A percentile compares a stretch with the other conserved stretches of the same genome.
phyloP scores from a whole-genome alignment of 2,329 filamentous ascomycete genomes.

The Talaromyces funiculosus region DNA sequence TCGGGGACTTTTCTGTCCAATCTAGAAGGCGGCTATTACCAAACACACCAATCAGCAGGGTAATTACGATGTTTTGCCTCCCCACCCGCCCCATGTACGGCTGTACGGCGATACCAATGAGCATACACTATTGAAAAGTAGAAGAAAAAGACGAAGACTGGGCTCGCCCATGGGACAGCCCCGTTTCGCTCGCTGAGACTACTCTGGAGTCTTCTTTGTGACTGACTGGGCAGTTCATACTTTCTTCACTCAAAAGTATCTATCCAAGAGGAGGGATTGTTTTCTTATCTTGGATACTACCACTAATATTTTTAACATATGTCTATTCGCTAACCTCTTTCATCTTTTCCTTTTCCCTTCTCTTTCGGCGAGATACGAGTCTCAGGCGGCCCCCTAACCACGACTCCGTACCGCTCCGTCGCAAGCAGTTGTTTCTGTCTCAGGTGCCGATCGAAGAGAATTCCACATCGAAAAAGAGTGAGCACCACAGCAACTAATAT shows the following conservation, averaged over 20 bases:
- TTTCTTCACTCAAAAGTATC: background rate
- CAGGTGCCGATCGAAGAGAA: background rate
- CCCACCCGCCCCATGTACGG: background rate
- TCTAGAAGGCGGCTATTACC: background rate
- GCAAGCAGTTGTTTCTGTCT: background rate
- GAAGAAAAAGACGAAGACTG: background rate
- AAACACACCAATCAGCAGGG: background rate
- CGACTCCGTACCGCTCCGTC: background rate
- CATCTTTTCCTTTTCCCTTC: background rate
- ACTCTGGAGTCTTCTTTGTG: background rate
- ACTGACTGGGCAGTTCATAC: background rate
- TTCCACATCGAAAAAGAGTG: background rate
- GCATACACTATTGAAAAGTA: background rate
- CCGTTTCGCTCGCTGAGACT: background rate
- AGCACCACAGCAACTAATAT: background rate
- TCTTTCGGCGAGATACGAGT: background rate
- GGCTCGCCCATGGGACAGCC: background rate
- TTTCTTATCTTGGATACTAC: background rate
- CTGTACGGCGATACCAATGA: background rate
- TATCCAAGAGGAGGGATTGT: background rate
- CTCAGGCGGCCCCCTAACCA: background rate
- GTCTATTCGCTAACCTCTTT: background rate
- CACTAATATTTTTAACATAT: background rate
- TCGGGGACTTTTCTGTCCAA: background rate
- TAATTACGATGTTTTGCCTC: background rate